Evolutionary conservation across 1,284 basidiomycete species (phyloP).

Genomic region (Leccinum pallidistipes): DNA sequence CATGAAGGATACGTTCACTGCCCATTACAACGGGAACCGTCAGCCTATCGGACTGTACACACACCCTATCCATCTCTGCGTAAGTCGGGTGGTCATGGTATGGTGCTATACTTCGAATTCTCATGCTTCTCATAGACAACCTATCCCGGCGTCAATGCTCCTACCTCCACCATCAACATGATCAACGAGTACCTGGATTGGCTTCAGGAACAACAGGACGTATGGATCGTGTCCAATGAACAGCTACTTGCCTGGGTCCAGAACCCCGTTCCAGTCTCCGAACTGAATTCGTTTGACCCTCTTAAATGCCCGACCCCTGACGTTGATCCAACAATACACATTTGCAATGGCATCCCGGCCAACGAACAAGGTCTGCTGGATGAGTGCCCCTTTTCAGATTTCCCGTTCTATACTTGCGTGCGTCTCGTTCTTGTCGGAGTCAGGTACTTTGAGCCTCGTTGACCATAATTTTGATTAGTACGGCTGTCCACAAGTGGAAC

Average conservation of each 20-base stretch:
- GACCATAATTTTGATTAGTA: not conserved
- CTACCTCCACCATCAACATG: not conserved
- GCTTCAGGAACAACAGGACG: conserved; percentile 1
- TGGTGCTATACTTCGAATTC: not conserved
- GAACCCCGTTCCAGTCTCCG: not conserved
- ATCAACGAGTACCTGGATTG: conserved; percentile 4
- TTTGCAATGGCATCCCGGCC: not conserved
- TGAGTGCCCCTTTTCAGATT: not conserved
- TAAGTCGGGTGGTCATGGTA: not conserved
- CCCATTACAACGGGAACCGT: conserved; percentile 1
- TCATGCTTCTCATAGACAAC: not conserved
- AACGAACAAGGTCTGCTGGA: not conserved
- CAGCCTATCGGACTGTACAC: conserved; percentile 5
- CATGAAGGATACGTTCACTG: conserved; percentile 1
- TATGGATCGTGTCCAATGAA: conserved; percentile 1
- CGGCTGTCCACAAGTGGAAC: conserved; percentile 52
- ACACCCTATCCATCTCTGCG: not conserved
- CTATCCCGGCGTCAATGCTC: not conserved
- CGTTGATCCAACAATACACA: not conserved
- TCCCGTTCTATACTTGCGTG: conserved; percentile 3
- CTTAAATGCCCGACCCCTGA: not conserved
- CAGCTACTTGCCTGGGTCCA: not conserved
- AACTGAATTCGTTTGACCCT: not conserved
- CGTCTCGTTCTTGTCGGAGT: not conserved
- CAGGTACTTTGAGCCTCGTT: not conserved